Evolutionary conservation across 2,329 filamentous ascomycete species (phyloP).

Genomic region (Diplodia intermedia): DNA sequence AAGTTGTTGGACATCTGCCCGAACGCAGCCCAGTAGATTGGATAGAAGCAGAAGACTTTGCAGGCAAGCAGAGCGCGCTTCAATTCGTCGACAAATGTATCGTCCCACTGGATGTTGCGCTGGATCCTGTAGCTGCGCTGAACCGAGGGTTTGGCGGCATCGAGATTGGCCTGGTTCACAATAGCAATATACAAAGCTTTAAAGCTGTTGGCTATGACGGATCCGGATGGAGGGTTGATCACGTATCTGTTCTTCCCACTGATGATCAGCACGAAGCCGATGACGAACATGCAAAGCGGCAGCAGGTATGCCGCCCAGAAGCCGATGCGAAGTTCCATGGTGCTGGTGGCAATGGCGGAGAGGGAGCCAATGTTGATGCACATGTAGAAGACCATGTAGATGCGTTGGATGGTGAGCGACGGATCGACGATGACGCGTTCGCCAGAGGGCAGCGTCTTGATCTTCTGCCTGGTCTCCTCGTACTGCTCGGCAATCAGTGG

Average conservation of each 20-base stretch:
- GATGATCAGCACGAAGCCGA: constrained; percentile 64
- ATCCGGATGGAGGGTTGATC: constrained; percentile 35
- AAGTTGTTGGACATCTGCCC: constrained; percentile 58
- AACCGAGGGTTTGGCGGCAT: constrained; percentile 69
- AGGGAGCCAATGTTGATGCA: constrained; percentile 76
- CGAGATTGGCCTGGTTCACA: constrained; percentile 54
- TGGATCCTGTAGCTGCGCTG: constrained; percentile 42
- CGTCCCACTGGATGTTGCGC: constrained; percentile 64
- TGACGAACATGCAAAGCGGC: constrained; percentile 67
- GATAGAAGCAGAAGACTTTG: constrained; percentile 67
- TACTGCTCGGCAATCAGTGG: constrained; percentile 59
- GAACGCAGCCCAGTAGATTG: constrained; percentile 56
- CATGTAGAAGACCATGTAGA: constrained; percentile 67
- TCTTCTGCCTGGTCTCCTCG: constrained; percentile 49
- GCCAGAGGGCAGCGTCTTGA: constrained; percentile 46
- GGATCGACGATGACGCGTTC: constrained; percentile 50
- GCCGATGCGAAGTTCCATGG: constrained; percentile 70
- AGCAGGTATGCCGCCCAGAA: constrained; percentile 72
- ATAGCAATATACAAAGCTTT: constrained; percentile 64
- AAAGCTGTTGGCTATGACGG: constrained; percentile 53
- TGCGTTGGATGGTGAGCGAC: constrained; percentile 49
- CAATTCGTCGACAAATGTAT: constrained; percentile 74
- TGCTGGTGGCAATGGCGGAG: constrained; percentile 69
- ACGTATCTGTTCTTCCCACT: constrained; percentile 38
- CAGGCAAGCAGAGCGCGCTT: constrained; percentile 71